Conservation (phyloP, 257 asterid species). For the Solanum virginianum region DNA sequence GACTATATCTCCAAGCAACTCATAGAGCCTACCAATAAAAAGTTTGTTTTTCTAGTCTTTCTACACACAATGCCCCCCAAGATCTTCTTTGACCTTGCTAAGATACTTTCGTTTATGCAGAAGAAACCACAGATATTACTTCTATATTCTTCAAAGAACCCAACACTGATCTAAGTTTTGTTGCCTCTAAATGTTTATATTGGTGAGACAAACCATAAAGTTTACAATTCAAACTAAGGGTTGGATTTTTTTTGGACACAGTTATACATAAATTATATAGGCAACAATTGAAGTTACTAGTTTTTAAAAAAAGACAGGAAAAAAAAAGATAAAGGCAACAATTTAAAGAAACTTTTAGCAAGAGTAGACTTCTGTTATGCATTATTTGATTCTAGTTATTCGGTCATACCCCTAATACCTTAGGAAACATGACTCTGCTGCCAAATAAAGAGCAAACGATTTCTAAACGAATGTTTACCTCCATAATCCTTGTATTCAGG, state of each 20-base stretch:
- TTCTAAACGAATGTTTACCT: conserved; percentile 22
- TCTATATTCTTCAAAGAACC: neutral
- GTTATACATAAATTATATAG: neutral
- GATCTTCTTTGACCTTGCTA: neutral
- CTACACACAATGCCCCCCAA: neutral
- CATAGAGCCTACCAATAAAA: neutral
- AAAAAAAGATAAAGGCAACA: neutral
- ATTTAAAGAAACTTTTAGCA: neutral
- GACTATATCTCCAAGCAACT: neutral
- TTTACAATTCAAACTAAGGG: neutral
- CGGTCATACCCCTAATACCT: neutral
- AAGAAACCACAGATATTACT: neutral
- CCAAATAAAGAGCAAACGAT: neutral
- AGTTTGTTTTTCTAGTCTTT: neutral
- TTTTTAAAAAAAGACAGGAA: too few relatives aligned
- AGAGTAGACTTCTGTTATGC: neutral
- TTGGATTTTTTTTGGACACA: neutral
- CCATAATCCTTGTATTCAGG: conserved; percentile 78
- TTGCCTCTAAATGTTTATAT: neutral
- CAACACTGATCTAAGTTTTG: neutral
- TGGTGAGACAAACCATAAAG: neutral
- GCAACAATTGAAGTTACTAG: too few relatives aligned
- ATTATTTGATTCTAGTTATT: neutral
- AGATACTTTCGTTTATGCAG: neutral
- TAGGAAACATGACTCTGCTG: neutral